phyloP scores from a whole-genome alignment of 2,329 filamentous ascomycete genomes.

The Alternaria gaisen region DNA sequence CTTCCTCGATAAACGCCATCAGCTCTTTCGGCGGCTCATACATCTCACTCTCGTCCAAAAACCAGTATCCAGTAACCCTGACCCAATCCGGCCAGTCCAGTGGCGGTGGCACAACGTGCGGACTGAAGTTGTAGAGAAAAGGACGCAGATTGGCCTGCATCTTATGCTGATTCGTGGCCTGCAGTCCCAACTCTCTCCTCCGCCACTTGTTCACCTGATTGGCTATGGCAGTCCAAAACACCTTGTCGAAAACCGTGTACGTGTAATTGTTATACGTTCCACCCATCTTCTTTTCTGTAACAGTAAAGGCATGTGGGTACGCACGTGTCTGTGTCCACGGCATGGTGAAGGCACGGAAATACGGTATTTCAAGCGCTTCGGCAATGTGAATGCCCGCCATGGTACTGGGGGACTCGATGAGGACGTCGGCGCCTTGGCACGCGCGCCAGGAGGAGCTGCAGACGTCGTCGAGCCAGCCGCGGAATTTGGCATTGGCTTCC shows the following conservation, averaged over 20 bases:
- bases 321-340: slow-evolving; percentile 96
- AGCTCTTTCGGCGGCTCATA: slow-evolving; percentile 82
- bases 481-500: slow-evolving; percentile 78
- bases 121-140: slow-evolving; percentile 97
- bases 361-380: slow-evolving; percentile 89
- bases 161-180: slow-evolving; percentile 84
- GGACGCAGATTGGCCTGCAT: slow-evolving; percentile 98
- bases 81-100: slow-evolving; percentile 98
- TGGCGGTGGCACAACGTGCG: slow-evolving; percentile 90
- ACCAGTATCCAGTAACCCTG: slow-evolving; percentile 97
- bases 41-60: slow-evolving; percentile 76
- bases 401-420: slow-evolving; percentile 94
- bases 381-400: slow-evolving; percentile 99
- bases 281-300: slow-evolving; percentile 91
- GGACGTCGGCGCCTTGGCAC: slow-evolving; percentile 84
- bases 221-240: slow-evolving; percentile 95
- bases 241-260: slow-evolving; percentile 94
- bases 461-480: slow-evolving; percentile 93
- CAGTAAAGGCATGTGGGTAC: slow-evolving; percentile 95
- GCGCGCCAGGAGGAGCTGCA: slow-evolving; percentile 82
- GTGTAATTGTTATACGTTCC: slow-evolving; percentile 95
- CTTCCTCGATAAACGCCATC: slow-evolving; percentile 81
- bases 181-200: slow-evolving; percentile 78
- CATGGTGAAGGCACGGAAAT: slow-evolving; percentile 98
- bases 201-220: slow-evolving; percentile 94